Base-by-base conservation (phyloP, 768 basidiomycete species). In the Boletus sensibilis region DNA sequence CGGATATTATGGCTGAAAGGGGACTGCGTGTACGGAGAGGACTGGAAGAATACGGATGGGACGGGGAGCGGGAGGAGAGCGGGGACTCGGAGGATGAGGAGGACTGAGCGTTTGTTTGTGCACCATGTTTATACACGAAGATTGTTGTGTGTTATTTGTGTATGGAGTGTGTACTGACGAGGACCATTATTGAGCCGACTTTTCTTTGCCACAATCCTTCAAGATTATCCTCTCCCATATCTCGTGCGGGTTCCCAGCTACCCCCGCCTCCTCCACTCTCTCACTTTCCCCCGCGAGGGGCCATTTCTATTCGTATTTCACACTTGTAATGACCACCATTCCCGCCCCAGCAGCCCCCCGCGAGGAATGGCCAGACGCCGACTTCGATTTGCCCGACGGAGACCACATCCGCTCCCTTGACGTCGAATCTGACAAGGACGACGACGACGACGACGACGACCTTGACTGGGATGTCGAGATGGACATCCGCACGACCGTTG, bases 281-380 rank as follows among this genome's bases (percentile, higher is more conserved):
- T 44, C 4, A 55, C 54, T 49, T 48, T 39, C 65, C 66, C 66
- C 66, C 54, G 40, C 59, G 62, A 31, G 59, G 62, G 58, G 62
- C 54, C 61, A 55, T 59, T 44, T 50, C 50, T 65, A 69, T 56
- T 57, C 53, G 52, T 55, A 62, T 54, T 57, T 61, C 14, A 12
- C 27, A 14, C 44, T 62, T 62, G 50, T 67, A 65, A 90, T 90
- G 87, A 70, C 78, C 53, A 74, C 86, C 49, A 76, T 85, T 39
- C 83, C 82, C 37, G 82, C 86, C 6, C 86, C 85, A 13, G 74
- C 81, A 44, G 75, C 79, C 59, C 72, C 76, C 53, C 81, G 82
- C 59, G 90, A 93, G 73, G 89, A 92, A 76, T 93, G 91, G 90
- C 80, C 83, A 42, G 91, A 93, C 72, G 87, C 88, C 58, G 91